Conservation (phyloP, 169 alveolate genomes). For the Eimeria sp. region DNA sequence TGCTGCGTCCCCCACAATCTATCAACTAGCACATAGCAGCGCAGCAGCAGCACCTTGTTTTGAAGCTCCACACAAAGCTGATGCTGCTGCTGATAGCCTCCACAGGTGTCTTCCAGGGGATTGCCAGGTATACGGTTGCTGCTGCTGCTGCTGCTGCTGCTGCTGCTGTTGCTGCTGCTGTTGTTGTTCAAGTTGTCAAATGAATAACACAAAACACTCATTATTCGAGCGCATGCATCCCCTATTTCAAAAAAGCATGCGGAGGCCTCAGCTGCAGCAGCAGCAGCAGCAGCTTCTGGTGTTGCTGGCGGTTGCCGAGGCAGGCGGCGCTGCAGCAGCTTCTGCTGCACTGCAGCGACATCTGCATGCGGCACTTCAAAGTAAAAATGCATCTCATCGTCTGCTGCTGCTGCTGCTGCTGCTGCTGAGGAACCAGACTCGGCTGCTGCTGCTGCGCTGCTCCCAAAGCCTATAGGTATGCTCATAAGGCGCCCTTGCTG, state of each 20-base stretch:
- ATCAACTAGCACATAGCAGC: slow-evolving; percentile 20
- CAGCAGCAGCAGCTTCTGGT: slow-evolving; percentile 49
- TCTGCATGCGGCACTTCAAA: slow-evolving; percentile 39
- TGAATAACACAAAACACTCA: background rate
- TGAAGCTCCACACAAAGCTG: slow-evolving; percentile 21
- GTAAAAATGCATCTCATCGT: background rate
- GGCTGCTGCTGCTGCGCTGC: background rate
- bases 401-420: slow-evolving; percentile 18
- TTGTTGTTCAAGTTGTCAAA: background rate
- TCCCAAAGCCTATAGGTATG: background rate
- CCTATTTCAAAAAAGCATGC: slow-evolving; percentile 43
- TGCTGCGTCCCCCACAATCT: slow-evolving; percentile 28
- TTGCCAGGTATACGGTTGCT: background rate
- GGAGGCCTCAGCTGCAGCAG: slow-evolving; percentile 21
- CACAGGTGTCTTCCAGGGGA: slow-evolving; percentile 20
- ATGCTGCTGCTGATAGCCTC: slow-evolving; percentile 47
- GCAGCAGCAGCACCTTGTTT: slow-evolving; percentile 55
- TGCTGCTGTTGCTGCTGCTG: slow-evolving; percentile 19
- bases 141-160: slow-evolving; percentile 5
- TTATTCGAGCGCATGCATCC: slow-evolving; percentile 65
- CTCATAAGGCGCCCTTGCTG: background rate
- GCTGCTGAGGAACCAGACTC: background rate
- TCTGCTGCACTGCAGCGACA: slow-evolving; percentile 9
- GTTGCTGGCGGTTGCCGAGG: slow-evolving; percentile 12
- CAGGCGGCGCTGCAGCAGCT: slow-evolving; percentile 48